A percentile compares a stretch with the other conserved stretches of the same genome.
These are phyloP conservation scores for Mycena galericulata DNA, from an alignment of 768 basidiomycete species.

Conservation along the genomic window DNA sequence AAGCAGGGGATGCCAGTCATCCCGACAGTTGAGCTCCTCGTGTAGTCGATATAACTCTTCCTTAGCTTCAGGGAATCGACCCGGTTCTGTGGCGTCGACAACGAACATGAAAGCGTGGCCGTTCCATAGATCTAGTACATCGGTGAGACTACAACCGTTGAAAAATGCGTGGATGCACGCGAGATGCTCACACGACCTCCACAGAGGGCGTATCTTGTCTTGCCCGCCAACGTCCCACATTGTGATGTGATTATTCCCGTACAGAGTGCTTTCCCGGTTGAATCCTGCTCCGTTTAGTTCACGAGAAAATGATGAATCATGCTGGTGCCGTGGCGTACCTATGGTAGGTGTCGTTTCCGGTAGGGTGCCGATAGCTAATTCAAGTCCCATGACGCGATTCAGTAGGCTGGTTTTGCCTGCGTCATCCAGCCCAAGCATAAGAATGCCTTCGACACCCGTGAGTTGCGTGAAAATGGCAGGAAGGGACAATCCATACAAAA, in stretches of 20 bases:
- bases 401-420: constrained; percentile 19
- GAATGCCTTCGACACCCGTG: neutral
- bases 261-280: neutral
- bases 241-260: neutral
- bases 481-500: too few species aligned
- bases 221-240: constrained; percentile 8
- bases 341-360: constrained; percentile 5
- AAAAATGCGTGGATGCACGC: neutral
- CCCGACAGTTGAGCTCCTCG: neutral
- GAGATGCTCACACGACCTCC: neutral
- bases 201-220: neutral
- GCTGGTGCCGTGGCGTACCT: neutral
- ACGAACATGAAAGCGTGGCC: neutral
- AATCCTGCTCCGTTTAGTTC: neutral
- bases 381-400: neutral
- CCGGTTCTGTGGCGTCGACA: constrained; percentile 11
- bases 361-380: neutral
- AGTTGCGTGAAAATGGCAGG: too few species aligned
- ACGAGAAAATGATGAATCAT: neutral
- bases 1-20: neutral
- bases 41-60: neutral
- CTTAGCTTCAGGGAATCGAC: constrained; percentile 11
- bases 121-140: constrained; percentile 7
- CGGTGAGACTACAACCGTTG: neutral
- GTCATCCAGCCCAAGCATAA: constrained; percentile 8